Percentiles rank a stretch among this genome's conserved stretches.
Conservation (phyloP, 495 filamentous ascomycete genomes). For the Trichoderma virens region DNA sequence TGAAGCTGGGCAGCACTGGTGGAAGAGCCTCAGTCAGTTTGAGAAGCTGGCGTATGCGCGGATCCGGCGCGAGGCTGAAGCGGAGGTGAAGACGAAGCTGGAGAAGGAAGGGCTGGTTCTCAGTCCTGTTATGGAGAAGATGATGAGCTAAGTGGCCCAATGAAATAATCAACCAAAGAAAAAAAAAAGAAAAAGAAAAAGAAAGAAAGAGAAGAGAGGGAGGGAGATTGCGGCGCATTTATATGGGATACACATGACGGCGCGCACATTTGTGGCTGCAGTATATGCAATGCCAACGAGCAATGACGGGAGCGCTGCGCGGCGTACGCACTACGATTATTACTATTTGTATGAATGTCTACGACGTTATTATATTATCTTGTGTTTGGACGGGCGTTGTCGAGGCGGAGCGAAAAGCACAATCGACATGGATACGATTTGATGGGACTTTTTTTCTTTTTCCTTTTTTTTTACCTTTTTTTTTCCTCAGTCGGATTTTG, state of each 20-base stretch:
- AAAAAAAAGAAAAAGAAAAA: not conserved
- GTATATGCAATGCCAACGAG: not conserved
- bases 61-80: constrained; percentile 56
- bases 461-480: too few relatives aligned
- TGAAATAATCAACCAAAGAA: not conserved
- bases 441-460: too few relatives aligned
- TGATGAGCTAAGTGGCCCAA: constrained; percentile 18
- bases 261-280: too few relatives aligned
- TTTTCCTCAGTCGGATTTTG: too few relatives aligned
- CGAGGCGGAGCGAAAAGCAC: not conserved
- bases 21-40: constrained; percentile 77
- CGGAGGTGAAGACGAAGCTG: constrained; percentile 28
- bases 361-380: too few relatives aligned
- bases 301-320: not conserved
- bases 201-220: too few relatives aligned
- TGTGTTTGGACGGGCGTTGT: not conserved
- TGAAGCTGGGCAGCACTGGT: constrained; percentile 90
- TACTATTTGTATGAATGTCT: not conserved
- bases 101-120: constrained; percentile 20
- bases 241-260: not conserved
- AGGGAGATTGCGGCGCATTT: not conserved
- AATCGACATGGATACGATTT: too few relatives aligned
- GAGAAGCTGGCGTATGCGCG: constrained; percentile 72
- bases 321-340: not conserved
- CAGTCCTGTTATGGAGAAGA: constrained; percentile 20